These are phyloP conservation scores for Shiraia bambusicola DNA, from an alignment of 2,329 filamentous ascomycete genomes.

Conservation along the genomic window DNA sequence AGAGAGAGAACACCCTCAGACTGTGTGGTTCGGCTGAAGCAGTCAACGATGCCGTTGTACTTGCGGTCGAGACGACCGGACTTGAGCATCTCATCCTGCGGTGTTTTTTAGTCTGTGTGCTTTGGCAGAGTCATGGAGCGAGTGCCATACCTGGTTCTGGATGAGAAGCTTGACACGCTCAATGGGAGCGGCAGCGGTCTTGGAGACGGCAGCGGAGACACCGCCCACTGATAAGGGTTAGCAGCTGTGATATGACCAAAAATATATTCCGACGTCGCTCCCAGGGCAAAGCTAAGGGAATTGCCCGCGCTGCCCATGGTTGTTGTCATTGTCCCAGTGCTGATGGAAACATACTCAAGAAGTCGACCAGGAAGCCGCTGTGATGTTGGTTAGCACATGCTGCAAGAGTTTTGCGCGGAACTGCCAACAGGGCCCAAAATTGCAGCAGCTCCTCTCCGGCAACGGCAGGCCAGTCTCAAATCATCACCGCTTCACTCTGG, in stretches of 20 bases:
- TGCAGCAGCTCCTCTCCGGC: slow-evolving; percentile 19
- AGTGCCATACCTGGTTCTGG: slow-evolving; percentile 92
- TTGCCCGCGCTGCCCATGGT: slow-evolving; percentile 26
- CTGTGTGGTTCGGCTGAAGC: slow-evolving; percentile 88
- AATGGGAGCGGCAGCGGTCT: slow-evolving; percentile 99
- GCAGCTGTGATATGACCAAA: slow-evolving; percentile 28
- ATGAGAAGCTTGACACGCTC: slow-evolving; percentile 99
- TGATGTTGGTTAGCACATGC: slow-evolving; percentile 30
- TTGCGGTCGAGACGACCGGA: slow-evolving; percentile 95
- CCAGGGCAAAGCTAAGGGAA: slow-evolving; percentile 21
- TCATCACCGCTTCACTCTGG: slow-evolving; percentile 15
- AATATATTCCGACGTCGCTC: slow-evolving; percentile 6
- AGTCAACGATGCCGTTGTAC: slow-evolving; percentile 91
- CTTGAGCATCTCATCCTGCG: slow-evolving; percentile 99
- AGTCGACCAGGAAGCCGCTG: slow-evolving; percentile 94
- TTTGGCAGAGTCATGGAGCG: background rate
- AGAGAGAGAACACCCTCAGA: slow-evolving; percentile 92
- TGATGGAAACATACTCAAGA: slow-evolving; percentile 79
- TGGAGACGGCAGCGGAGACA: slow-evolving; percentile 99
- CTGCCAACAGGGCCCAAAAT: slow-evolving; percentile 17
- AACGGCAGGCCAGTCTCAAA: slow-evolving; percentile 22
- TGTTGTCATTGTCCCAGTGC: slow-evolving; percentile 4
- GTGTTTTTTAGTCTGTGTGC: slow-evolving; percentile 20
- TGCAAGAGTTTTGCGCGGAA: slow-evolving; percentile 19
- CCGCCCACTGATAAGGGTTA: slow-evolving; percentile 80